Evolutionary conservation across 148 eudicot genomes (phyloP).

Genomic region (Beta vulgaris): DNA sequence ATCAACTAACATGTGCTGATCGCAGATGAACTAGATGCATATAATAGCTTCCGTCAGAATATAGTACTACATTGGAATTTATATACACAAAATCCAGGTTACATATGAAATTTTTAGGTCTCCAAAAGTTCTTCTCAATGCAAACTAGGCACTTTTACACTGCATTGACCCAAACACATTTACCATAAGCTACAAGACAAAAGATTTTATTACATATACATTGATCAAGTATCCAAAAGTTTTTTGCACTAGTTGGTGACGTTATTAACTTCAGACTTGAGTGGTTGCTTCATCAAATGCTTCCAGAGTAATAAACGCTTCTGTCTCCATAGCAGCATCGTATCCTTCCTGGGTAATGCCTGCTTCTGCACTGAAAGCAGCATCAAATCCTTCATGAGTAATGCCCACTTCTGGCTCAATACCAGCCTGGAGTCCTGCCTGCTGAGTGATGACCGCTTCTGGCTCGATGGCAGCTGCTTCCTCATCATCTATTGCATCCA

Average conservation of each 20-base stretch:
- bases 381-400: background rate
- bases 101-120: background rate
- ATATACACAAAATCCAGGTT: background rate
- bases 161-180: background rate
- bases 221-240: background rate
- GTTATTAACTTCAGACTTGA: background rate
- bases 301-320: background rate
- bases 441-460: background rate
- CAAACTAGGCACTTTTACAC: background rate
- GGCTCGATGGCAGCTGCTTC: background rate
- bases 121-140: background rate
- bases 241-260: background rate
- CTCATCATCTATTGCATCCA: slow-evolving; percentile 11
- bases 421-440: too few species aligned
- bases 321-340: background rate
- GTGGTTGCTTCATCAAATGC: slow-evolving; percentile 3
- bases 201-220: background rate
- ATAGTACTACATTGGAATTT: too few species aligned
- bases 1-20: too few species aligned
- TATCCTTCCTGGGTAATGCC: background rate
- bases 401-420: background rate
- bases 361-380: background rate
- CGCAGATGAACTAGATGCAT: background rate
- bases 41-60: background rate
- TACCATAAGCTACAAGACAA: background rate